Conservation (phyloP, 2,329 filamentous ascomycete genomes). For the Chlorencoelia australis region DNA sequence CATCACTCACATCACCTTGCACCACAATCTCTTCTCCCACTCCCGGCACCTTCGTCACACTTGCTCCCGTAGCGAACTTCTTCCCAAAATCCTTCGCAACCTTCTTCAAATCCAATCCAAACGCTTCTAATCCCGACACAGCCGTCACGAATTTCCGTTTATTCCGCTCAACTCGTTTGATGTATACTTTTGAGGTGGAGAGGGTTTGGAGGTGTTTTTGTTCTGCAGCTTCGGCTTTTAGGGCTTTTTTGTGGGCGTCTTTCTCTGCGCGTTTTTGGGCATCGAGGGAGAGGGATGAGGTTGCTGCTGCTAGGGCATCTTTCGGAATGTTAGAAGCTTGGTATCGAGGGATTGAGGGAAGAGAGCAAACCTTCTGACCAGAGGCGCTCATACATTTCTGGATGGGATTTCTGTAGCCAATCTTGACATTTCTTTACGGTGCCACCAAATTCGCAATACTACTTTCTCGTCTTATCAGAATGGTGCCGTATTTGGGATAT, state of each 20-base stretch:
- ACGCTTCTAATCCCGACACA: slow-evolving; percentile 80
- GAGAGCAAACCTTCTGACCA: slow-evolving; percentile 68
- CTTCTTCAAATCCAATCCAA: slow-evolving; percentile 90
- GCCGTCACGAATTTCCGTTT: slow-evolving; percentile 96
- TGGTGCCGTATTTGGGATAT: too few species aligned
- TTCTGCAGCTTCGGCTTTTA: slow-evolving; percentile 83
- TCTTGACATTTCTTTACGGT: slow-evolving; percentile 95
- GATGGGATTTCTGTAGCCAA: slow-evolving; percentile 74
- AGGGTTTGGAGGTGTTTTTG: slow-evolving; percentile 69
- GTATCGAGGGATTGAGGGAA: background rate
- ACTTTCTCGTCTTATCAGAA: slow-evolving; percentile 24
- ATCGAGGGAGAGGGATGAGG: slow-evolving; percentile 77
- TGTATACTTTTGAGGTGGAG: slow-evolving; percentile 71
- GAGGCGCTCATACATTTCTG: slow-evolving; percentile 63
- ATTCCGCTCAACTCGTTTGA: slow-evolving; percentile 96
- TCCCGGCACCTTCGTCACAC: slow-evolving; percentile 78
- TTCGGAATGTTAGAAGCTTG: background rate
- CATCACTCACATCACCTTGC: slow-evolving; percentile 91
- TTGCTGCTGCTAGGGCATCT: slow-evolving; percentile 77
- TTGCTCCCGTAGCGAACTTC: slow-evolving; percentile 92
- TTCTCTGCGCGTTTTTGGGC: slow-evolving; percentile 92
- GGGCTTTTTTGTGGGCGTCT: slow-evolving; percentile 92
- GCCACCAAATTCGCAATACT: slow-evolving; percentile 99
- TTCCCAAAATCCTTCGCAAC: slow-evolving; percentile 94
- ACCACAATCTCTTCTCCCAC: slow-evolving; percentile 95